phyloP scores from a whole-genome alignment of 495 filamentous ascomycete genomes.

The Penicillium verhagenii region DNA sequence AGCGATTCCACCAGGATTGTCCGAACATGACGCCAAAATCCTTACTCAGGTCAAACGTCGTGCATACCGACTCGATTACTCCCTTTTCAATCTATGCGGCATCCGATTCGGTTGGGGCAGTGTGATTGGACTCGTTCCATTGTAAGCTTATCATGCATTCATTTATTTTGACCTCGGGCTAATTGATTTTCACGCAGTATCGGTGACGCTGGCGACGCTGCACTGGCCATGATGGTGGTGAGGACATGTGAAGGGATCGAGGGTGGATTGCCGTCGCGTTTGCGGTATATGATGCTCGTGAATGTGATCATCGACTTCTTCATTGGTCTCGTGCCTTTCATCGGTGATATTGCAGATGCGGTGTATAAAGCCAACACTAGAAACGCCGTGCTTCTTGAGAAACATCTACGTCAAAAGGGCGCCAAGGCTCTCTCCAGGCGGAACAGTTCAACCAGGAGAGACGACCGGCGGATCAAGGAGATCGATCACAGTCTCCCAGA shows the following conservation, averaged over 20 bases:
- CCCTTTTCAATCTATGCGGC: constrained; percentile 70
- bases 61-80: constrained; percentile 81
- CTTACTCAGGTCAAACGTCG: constrained; percentile 76
- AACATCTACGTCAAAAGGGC: constrained; percentile 57
- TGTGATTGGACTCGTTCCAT: constrained; percentile 77
- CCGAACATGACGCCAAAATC: constrained; percentile 73
- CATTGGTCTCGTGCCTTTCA: constrained; percentile 78
- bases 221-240: constrained; percentile 63
- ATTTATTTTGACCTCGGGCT: constrained; percentile 1
- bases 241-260: constrained; percentile 64
- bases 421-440: constrained; percentile 26
- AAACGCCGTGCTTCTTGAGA: constrained; percentile 74
- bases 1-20: constrained; percentile 68
- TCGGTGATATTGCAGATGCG: constrained; percentile 81
- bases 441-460: constrained; percentile 7
- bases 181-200: constrained; percentile 41
- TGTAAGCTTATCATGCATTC: constrained; percentile 48
- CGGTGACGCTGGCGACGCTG: constrained; percentile 72
- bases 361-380: constrained; percentile 68
- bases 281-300: constrained; percentile 67
- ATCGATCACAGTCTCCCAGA: constrained; percentile 41
- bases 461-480: constrained; percentile 1
- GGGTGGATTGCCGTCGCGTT: constrained; percentile 59
- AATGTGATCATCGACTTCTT: constrained; percentile 77
- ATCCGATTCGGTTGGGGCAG: constrained; percentile 80